Base-by-base conservation (phyloP, 768 basidiomycete species). In the Amanita subjunquillea region DNA sequence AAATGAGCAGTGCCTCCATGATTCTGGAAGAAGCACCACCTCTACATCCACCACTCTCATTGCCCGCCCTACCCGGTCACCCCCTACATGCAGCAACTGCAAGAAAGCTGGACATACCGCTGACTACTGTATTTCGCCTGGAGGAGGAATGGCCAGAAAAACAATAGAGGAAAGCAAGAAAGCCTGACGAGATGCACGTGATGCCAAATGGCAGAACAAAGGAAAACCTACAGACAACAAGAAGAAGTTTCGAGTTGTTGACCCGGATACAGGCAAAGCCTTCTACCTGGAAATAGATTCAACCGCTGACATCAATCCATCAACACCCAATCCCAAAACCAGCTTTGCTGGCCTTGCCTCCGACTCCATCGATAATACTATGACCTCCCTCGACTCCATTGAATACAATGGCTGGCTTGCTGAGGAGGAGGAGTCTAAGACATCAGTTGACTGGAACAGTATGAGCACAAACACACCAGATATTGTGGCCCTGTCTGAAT, bases 61-160 rank as follows among this genome's bases (percentile, higher is more conserved):
- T n/a, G n/a, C n/a, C n/a, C n/a, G n/a, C n/a, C n/a, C n/a, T n/a
- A 27, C 42, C n/a, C 10, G n/a, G 12, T 43, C 42, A n/a, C 3
- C n/a, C 8, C 30, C 9, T 1, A 30, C 9, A 10, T 65, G 64
- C 42, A 44, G 41, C 0, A 60, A 56, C 38, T 62, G 59, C 47
- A 46, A 52, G 4, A 27, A 30, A 8, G 2, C 50, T 0, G 48
- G 55, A 0, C 63, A 64, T 40, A 50, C 39, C 9, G 20, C 13
- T 1, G n/a, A 57, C 1, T 67, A 56, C 43, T 65, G 64, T 37
- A 50, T 64, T 12, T 10, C 36, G 0, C 15, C 42, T 6, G 59
- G 60, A 10, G 63, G 66, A 4, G 64, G 65, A 0, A 64, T 66
- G 63, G 60, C 51, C 2, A 61, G 66, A 0, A 65, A 66, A 32